These are phyloP conservation scores for Pythium volutum DNA, from an alignment of 352 stramenopile species.

Conservation along the genomic window DNA sequence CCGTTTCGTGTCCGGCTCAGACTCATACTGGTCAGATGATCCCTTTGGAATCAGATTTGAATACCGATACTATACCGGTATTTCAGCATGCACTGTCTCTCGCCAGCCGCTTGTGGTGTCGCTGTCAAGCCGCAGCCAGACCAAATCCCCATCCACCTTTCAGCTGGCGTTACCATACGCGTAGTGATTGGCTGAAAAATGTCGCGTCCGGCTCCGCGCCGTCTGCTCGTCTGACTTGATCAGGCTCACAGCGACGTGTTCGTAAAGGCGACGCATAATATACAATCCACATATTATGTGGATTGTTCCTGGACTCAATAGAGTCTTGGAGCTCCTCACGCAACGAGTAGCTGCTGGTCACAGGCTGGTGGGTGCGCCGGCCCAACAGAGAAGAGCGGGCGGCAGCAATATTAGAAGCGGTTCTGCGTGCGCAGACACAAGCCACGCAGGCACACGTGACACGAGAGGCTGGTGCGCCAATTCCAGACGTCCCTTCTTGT, in stretches of 20 bases:
- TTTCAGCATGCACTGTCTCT: not conserved
- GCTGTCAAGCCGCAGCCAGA: not conserved
- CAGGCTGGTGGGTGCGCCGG: not conserved
- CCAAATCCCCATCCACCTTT: not conserved
- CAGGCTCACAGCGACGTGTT: slow-evolving; percentile 16
- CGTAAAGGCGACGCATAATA: slow-evolving; percentile 13
- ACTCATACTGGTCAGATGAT: not conserved
- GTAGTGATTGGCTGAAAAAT: slow-evolving; percentile 15
- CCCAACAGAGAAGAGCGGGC: not conserved
- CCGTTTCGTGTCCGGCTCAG: not conserved
- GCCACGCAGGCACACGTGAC: too few species aligned
- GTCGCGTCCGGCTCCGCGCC: not conserved
- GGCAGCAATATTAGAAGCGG: not conserved
- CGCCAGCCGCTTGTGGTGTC: too few species aligned
- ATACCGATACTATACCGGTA: not conserved
- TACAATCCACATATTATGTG: too few species aligned
- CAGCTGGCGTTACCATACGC: slow-evolving; percentile 7
- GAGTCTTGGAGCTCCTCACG: too few species aligned
- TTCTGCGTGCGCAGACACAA: not conserved
- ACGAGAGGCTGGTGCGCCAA: too few species aligned
- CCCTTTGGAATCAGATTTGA: not conserved
- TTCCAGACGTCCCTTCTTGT: not conserved
- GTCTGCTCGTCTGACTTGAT: slow-evolving; percentile 13
- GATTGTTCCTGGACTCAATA: too few species aligned
- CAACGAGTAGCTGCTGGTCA: not conserved